Evolutionary conservation across 441 rosid genomes (phyloP), one percentile per base, ranked within the genome.

Genomic region (Gossypium armourianum): DNA sequence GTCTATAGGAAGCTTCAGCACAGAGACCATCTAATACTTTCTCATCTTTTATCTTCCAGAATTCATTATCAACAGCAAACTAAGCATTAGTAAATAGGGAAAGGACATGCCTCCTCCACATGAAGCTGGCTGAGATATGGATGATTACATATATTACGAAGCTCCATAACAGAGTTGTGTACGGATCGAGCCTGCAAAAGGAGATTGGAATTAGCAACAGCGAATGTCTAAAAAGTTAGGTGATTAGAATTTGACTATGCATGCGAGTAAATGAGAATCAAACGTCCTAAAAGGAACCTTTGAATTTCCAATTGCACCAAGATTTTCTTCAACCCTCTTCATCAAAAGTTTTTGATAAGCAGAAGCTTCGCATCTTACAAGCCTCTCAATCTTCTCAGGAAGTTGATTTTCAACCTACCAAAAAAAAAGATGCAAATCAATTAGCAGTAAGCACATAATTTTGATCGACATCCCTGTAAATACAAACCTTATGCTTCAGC

Each of bases 81-180:
- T 40, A 56, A 53, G 58, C 26, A 76, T 23, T 23, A 47, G 58
- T 58, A 28, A 62, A 50, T 62, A 60, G 70, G 62, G 36, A 80
- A 78, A 78, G 67, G 29, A n/a, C 74, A 80, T 83, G 80, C 98
- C 97, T 92, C 97, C 16, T 92, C 98, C 50, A 86, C 79, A 69
- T 92, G 98, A 82, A 92, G 96, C 80, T 92, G 98, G 84, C 98
- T 92, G 77, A 92, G 83, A 82, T 92, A 92, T 15, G 98, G 98
- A 80, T 92, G 98, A 80, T 92, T 92, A 86, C 98, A 92, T 74
- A 92, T 92, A 80, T 92, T 92, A 21, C 98, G 91, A 28, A 90
- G 96, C 87, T 92, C 98, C 96, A 92, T 92, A 60, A 92, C 98
- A 26, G 98, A 84, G 79, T 92, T 92, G 83, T 92, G 98, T 79